These are phyloP conservation scores for Globisporangium recalcitrans DNA, from an alignment of 352 stramenopile species.

Conservation along the genomic window DNA sequence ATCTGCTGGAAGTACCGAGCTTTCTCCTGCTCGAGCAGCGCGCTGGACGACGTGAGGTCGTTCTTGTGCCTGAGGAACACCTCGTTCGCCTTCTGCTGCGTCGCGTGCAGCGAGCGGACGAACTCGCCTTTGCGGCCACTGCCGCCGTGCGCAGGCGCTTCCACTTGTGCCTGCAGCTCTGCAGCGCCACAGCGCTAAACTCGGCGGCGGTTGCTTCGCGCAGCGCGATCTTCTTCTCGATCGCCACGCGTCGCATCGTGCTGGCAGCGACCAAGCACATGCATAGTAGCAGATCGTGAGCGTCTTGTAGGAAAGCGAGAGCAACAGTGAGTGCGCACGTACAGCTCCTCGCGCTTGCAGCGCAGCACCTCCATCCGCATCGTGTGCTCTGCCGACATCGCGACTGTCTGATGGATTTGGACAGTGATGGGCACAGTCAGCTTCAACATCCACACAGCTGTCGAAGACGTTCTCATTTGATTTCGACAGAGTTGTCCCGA, in stretches of 20 bases:
- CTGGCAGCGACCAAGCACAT: conserved; percentile 20
- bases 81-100: conserved; percentile 49
- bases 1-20: conserved; percentile 49
- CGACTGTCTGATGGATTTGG: neutral
- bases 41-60: conserved; percentile 35
- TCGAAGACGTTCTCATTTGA: no score
- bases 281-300: neutral
- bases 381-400: conserved; percentile 56
- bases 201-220: conserved; percentile 72
- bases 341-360: conserved; percentile 55
- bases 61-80: conserved; percentile 30
- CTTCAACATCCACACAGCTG: no score
- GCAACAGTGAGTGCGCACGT: conserved; percentile 5
- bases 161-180: conserved; percentile 63
- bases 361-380: conserved; percentile 59
- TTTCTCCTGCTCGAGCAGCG: conserved; percentile 57
- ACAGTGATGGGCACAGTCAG: no score
- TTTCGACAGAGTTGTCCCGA: no score
- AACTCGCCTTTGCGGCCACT: conserved; percentile 48
- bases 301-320: neutral
- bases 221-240: conserved; percentile 71
- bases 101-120: conserved; percentile 39
- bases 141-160: conserved; percentile 41
- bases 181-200: conserved; percentile 60
- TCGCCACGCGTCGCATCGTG: conserved; percentile 39